A percentile compares a stretch with the other conserved stretches of the same genome.
phyloP scores from a whole-genome alignment of 768 basidiomycete genomes.

The Suillus ampliporus region DNA sequence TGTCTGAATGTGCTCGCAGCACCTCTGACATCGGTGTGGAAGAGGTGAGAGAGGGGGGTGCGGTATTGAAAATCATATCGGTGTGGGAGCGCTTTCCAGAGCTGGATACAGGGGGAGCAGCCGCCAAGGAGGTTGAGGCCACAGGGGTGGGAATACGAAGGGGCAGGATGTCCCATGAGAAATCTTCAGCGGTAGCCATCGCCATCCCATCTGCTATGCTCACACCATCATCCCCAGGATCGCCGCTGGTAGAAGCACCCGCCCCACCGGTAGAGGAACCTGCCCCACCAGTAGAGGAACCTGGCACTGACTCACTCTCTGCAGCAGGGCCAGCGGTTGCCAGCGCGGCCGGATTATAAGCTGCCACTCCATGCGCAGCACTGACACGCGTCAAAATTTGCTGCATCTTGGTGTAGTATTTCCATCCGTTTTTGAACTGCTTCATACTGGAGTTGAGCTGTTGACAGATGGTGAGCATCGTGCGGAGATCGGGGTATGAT shows the following conservation, averaged over 20 bases:
- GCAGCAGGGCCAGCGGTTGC: background rate
- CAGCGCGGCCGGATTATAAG: background rate
- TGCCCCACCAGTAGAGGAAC: no score
- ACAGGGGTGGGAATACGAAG: background rate
- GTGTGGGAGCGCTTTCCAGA: background rate
- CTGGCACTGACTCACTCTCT: background rate
- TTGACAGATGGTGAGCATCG: background rate
- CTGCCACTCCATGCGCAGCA: background rate
- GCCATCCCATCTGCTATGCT: constrained; percentile 1
- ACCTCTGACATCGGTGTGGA: background rate
- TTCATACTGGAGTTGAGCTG: background rate
- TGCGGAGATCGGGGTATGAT: background rate
- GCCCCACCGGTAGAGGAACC: background rate
- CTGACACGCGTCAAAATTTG: background rate
- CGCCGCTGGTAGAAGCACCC: background rate
- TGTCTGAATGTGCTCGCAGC: background rate
- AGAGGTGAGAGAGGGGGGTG: background rate
- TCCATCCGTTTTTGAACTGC: background rate
- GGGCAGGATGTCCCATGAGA: background rate
- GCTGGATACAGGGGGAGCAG: background rate
- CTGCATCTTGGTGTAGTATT: background rate
- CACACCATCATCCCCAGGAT: background rate
- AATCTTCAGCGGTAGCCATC: background rate
- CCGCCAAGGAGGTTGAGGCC: background rate
- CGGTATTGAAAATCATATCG: background rate